Percentiles rank a stretch among this genome's conserved stretches.
These are phyloP conservation scores for Cardiospermum halicacabum DNA, from an alignment of 345 rosid genomes.

Conservation along the genomic window DNA sequence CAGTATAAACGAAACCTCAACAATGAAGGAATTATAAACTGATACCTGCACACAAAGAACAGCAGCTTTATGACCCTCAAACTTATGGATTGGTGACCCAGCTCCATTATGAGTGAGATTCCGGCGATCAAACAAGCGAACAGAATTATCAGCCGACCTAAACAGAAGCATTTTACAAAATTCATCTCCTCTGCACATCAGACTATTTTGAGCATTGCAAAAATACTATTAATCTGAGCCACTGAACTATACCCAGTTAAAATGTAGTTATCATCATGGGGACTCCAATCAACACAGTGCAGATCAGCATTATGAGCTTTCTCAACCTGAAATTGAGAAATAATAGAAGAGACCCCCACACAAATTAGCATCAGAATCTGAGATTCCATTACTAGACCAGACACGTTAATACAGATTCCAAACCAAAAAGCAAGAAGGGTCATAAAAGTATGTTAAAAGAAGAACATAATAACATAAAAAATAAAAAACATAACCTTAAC, in stretches of 20 bases:
- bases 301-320: constrained; percentile 95
- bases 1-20: not conserved
- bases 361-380: not conserved
- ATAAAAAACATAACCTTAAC: constrained; percentile 48
- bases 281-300: constrained; percentile 98
- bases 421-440: constrained; percentile 3
- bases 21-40: constrained; percentile 2
- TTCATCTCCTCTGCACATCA: constrained; percentile 10
- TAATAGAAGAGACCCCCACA: constrained; percentile 1
- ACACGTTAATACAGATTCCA: not conserved
- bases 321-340: constrained; percentile 57
- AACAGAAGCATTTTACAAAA: constrained; percentile 6
- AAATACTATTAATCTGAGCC: not conserved
- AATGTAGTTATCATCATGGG: constrained; percentile 80
- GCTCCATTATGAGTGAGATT: constrained; percentile 72
- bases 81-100: constrained; percentile 68
- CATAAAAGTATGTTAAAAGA: not conserved
- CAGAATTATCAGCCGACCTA: constrained; percentile 97
- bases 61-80: constrained; percentile 90
- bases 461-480: constrained; percentile 3
- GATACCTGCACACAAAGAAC: constrained; percentile 90
- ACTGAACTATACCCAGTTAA: constrained; percentile 68
- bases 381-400: not conserved
- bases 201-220: not conserved
- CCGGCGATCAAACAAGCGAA: constrained; percentile 87